These are phyloP conservation scores for Chalaropsis thielavioides DNA, from an alignment of 2,329 filamentous ascomycete species.

Conservation along the genomic window DNA sequence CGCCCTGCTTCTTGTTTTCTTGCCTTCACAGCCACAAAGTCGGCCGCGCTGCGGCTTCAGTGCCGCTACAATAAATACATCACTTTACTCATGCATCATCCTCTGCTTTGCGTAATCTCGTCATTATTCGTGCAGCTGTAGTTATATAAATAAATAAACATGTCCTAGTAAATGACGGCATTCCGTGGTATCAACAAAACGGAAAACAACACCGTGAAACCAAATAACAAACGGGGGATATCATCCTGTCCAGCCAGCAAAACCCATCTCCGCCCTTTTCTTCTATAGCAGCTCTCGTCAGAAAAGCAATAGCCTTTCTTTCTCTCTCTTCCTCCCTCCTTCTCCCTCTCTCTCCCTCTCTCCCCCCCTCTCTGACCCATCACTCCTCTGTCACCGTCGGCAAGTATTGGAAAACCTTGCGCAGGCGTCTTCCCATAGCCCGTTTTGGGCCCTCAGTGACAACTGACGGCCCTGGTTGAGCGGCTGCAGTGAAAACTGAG, in stretches of 20 bases:
- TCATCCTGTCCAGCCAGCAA: background rate
- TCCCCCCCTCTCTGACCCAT: background rate
- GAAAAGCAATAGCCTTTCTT: constrained; percentile 5
- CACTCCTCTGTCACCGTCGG: constrained; percentile 1
- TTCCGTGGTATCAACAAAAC: background rate
- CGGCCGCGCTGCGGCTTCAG: background rate
- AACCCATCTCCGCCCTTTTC: background rate
- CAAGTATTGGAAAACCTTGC: background rate
- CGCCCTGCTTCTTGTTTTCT: background rate
- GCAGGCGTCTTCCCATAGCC: background rate
- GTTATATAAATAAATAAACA: background rate
- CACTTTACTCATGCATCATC: background rate
- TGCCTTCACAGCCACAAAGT: background rate
- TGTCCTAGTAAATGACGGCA: background rate
- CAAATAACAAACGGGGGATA: background rate
- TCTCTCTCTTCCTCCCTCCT: background rate
- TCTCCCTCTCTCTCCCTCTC: background rate
- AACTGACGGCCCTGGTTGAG: background rate
- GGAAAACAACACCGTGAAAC: background rate
- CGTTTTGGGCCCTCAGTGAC: background rate
- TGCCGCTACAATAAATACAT: background rate
- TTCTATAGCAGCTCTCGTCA: background rate
- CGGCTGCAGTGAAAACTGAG: background rate
- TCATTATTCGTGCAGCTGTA: background rate
- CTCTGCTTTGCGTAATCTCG: background rate